Conservation (phyloP, 768 basidiomycete genomes). For the Termitomyces sp. region DNA sequence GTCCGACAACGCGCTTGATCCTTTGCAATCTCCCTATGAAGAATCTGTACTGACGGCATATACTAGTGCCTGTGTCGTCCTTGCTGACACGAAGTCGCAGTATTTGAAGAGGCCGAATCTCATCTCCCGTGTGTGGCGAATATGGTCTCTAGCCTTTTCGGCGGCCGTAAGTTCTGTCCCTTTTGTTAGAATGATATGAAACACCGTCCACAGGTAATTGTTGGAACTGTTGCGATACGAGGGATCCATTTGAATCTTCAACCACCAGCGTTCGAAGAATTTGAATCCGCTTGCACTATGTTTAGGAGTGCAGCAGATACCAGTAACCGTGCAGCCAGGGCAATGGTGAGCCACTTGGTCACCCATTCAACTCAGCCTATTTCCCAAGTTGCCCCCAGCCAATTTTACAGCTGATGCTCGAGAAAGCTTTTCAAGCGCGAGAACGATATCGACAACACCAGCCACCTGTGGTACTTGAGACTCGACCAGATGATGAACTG, state of each 20-base stretch:
- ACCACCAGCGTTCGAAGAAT: slow-evolving; percentile 42
- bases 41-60: slow-evolving; percentile 53
- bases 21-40: slow-evolving; percentile 43
- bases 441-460: slow-evolving; percentile 13
- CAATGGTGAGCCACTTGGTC: slow-evolving; percentile 30
- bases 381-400: slow-evolving; percentile 28
- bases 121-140: slow-evolving; percentile 50
- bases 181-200: background rate
- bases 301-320: slow-evolving; percentile 41
- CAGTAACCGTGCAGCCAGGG: slow-evolving; percentile 46
- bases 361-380: background rate
- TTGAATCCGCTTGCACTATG: slow-evolving; percentile 43
- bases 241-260: slow-evolving; percentile 39
- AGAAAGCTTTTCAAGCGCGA: slow-evolving; percentile 35
- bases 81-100: slow-evolving; percentile 37
- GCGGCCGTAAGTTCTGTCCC: slow-evolving; percentile 37
- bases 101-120: slow-evolving; percentile 42
- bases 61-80: slow-evolving; percentile 43
- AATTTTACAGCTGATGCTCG: slow-evolving; percentile 40
- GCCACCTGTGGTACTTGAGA: slow-evolving; percentile 15
- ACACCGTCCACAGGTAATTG: slow-evolving; percentile 35
- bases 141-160: slow-evolving; percentile 56
- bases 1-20: slow-evolving; percentile 42
- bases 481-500: slow-evolving; percentile 28
- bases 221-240: slow-evolving; percentile 52